Evolutionary conservation across 805 yeast genomes (phyloP), one percentile per base, ranked within the genome.

Genomic region (Komagataella phaffii): DNA sequence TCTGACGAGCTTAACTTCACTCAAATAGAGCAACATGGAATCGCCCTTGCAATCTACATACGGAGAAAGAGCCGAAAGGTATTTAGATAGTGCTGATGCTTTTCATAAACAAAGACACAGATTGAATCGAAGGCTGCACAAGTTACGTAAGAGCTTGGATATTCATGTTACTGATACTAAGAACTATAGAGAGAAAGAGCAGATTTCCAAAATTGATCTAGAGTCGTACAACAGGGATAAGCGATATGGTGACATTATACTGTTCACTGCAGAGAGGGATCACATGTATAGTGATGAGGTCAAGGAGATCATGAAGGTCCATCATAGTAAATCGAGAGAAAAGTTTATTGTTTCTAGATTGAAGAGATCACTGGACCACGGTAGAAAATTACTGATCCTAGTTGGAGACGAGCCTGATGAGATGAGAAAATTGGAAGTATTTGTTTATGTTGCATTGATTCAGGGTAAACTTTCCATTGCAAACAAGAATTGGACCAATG

Each of bases 211-310:
- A 30, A 72, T 85, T 24, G 59, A 72, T 1, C 52, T 66, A 0
- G 80, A 72, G 6, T 76, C 79, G 52, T 82, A 82, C 56, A 72
- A 66, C 3, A 55, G 63, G 18, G 79, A 86, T 58, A 63, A 65
- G 10, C 68, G 74, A 54, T 79, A 68, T 60, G 91, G 83, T 40
- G 70, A 74, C 45, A 66, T 88, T 23, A 64, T 80, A n/a, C 68
- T 89, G 21, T 70, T 80, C 53, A 74, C 76, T n/a, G 81, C 85
- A 1, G 98, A 93, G 65, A 76, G 96, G 61, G 86, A 88, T 57
- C 69, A 81, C 61, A 72, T 88, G 30, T 78, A 75, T 57, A 84
- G 90, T 1, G 73, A 80, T 63, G 89, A 84, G 64, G 71, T 81
- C 51, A 77, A 77, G 54, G 47, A 45, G 24, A 64, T 74, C 49